Evolutionary conservation across 2,329 filamentous ascomycete genomes (phyloP).

Genomic region (Aspergillus brasiliensis): DNA sequence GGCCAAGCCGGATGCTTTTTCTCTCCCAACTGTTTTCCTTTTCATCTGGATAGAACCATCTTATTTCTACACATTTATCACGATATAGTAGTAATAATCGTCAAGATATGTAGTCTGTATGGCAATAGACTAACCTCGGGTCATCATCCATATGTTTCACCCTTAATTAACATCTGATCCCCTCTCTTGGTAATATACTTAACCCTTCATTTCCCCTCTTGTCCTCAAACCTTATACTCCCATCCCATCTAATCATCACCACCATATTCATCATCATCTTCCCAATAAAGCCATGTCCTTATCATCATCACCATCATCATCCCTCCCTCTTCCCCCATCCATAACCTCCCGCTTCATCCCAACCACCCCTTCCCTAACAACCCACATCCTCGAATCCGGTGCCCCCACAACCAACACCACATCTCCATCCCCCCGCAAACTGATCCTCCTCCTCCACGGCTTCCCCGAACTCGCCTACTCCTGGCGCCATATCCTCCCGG

Average conservation of each 20-base stretch:
- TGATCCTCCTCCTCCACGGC: constrained; percentile 66
- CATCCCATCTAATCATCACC: background rate
- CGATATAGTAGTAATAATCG: too few relatives aligned
- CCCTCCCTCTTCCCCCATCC: constrained; percentile 58
- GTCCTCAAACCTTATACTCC: background rate
- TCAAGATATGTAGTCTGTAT: too few relatives aligned
- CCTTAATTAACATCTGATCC: too few relatives aligned
- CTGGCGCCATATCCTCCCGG: constrained; percentile 65
- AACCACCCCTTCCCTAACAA: constrained; percentile 59
- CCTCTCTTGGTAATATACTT: too few relatives aligned
- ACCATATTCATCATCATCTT: background rate
- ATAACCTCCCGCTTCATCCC: constrained; percentile 60
- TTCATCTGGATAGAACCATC: too few relatives aligned
- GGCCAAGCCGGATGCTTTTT: constrained; percentile 1
- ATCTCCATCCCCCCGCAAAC: constrained; percentile 32
- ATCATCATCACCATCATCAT: constrained; percentile 19
- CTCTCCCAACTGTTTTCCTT: too few relatives aligned
- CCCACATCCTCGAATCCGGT: constrained; percentile 63
- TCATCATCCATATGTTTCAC: too few relatives aligned
- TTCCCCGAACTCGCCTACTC: constrained; percentile 71
- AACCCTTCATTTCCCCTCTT: too few relatives aligned
- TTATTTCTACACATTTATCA: too few relatives aligned
- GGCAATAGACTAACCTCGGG: too few relatives aligned
- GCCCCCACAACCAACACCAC: constrained; percentile 35
- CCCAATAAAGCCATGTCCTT: background rate